Evolutionary conservation across 495 filamentous ascomycete genomes (phyloP), one percentile per base, ranked within the genome.

Genomic region (Hypoxylon rickii): DNA sequence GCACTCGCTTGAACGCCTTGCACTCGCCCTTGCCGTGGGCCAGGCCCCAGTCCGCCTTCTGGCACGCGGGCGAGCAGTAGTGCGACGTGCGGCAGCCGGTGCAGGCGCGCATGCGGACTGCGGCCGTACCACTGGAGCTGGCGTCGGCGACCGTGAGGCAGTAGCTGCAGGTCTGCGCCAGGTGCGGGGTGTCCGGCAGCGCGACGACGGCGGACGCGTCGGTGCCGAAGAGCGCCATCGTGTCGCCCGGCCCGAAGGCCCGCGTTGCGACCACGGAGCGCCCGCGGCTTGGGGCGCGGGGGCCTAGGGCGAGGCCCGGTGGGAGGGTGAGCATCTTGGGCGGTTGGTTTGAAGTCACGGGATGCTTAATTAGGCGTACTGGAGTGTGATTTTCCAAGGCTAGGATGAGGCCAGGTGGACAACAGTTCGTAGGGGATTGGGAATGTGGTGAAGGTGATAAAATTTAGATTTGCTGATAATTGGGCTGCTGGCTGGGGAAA

Each of bases 31-130:
- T 50, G 43, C 79, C 77, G 64, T 86, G 84, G 5, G 68, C 69
- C 0, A 37, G 51, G 38, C 68, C 73, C 83, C 84, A 87, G 68
- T 84, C 76, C 3, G 71, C 60, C 32, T 73, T 75, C 66, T 87
- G 84, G 57, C 84, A 87, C 8, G 58, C 46, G 1, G 58, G 21
- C 37, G 70, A 70, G 66, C 84, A 87, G 69, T 86, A 87, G 16
- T 70, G 63, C 5, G 69, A 69, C 2, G 68, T 67, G 21, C 69
- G 70, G 68, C 84, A 87, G 11, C 68, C 70, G 0, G 67, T 70
- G 65, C 84, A 87, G 15, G 69, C 66, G 6, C 66, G 71, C 48
- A 80, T 69, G 36, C 18, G 33, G 43, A 36, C 64, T 34, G n/a
- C n/a, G 11, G 44, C 37, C 45, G 8, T 19, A 49, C n/a, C 42